Percentiles rank a stretch among this genome's conserved stretches.
Evolutionary conservation across 768 basidiomycete species (phyloP).

Genomic region (Leccinum variicolor): DNA sequence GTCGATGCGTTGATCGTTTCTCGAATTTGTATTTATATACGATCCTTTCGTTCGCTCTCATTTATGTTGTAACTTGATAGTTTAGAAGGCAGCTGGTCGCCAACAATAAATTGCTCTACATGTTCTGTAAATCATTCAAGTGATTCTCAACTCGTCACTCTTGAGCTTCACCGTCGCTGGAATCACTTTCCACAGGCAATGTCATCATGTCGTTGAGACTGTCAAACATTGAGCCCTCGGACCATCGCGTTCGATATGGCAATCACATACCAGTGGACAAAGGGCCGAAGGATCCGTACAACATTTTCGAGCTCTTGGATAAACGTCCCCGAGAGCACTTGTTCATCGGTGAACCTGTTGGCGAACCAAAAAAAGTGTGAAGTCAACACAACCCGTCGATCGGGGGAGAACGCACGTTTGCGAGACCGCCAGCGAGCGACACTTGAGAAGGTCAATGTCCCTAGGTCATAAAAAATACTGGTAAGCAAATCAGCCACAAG

Average conservation of each 20-base stretch:
- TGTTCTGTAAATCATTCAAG: conserved; percentile 1
- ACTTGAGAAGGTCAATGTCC: conserved; percentile 90
- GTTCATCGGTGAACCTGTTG: conserved; percentile 66
- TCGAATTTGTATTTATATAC: background rate
- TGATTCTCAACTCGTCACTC: conserved; percentile 6
- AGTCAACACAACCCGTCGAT: conserved; percentile 16
- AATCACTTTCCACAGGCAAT: conserved; percentile 34
- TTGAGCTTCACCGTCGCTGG: background rate
- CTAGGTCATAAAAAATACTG: conserved; percentile 30
- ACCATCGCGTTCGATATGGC: background rate
- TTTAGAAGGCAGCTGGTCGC: background rate
- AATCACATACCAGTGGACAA: conserved; percentile 69
- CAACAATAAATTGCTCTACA: background rate
- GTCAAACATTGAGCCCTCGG: background rate
- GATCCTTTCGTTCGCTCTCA: background rate
- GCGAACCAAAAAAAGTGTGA: background rate
- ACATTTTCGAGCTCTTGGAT: conserved; percentile 56
- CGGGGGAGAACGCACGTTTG: conserved; percentile 41
- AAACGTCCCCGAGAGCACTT: conserved; percentile 67
- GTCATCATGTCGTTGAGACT: conserved; percentile 77
- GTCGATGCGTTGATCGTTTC: conserved; percentile 18
- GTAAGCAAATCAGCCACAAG: background rate
- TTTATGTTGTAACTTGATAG: background rate
- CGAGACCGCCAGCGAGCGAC: conserved; percentile 70
- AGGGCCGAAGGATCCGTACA: conserved; percentile 58